Conservation (phyloP, 2,329 filamentous ascomycete species). For the Amauroascus niger region DNA sequence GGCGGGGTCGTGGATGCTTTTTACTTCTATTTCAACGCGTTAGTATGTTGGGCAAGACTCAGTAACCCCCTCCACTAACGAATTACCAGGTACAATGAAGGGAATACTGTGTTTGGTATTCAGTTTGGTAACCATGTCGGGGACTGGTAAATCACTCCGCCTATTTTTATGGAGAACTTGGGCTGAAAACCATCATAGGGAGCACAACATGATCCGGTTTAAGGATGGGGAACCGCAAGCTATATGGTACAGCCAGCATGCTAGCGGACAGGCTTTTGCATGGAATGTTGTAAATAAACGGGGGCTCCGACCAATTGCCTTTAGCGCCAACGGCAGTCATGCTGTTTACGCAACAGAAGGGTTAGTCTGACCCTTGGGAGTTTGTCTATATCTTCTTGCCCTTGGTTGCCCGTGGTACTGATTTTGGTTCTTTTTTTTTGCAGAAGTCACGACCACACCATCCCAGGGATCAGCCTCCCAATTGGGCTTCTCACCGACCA, state of each 20-base stretch:
- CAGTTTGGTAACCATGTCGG: constrained; percentile 54
- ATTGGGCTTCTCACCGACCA: constrained; percentile 46
- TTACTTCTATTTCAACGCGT: constrained; percentile 55
- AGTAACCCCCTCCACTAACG: background rate
- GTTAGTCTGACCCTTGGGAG: constrained; percentile 19
- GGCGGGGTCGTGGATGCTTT: constrained; percentile 48
- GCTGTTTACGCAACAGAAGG: constrained; percentile 53
- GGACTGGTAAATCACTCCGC: constrained; percentile 42
- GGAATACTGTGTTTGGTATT: constrained; percentile 42
- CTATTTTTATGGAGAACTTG: background rate
- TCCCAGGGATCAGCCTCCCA: constrained; percentile 51
- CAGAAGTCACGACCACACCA: constrained; percentile 53
- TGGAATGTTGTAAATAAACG: constrained; percentile 48
- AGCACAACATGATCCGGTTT: constrained; percentile 60
- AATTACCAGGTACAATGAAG: constrained; percentile 42
- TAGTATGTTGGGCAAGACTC: constrained; percentile 44
- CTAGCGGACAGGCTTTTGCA: constrained; percentile 53
- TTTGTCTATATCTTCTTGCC: background rate
- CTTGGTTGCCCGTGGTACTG: background rate
- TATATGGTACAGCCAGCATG: constrained; percentile 56
- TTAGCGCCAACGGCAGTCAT: constrained; percentile 52
- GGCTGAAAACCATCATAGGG: constrained; percentile 33
- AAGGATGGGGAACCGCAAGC: constrained; percentile 44
- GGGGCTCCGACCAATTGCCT: constrained; percentile 47
- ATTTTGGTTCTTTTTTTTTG: background rate